Evolutionary conservation across 164 flowering plant genomes (phyloP), one percentile per base, ranked within the genome.

Genomic region (Stephania cephalantha): DNA sequence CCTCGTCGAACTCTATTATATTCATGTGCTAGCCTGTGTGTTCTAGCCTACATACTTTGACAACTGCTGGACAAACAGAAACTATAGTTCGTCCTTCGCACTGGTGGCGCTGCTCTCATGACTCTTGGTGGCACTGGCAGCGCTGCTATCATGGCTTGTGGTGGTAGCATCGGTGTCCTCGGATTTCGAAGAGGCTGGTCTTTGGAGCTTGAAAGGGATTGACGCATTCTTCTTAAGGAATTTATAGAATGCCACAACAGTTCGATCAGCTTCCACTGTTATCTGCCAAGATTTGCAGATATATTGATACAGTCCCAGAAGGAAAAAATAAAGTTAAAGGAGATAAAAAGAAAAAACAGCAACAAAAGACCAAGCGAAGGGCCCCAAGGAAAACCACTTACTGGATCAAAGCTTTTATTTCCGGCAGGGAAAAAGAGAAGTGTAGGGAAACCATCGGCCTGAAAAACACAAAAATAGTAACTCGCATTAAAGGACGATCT

Each of bases 351-450:
- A 12, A 63, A 13, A 8, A 61, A 18, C 9, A 52, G 18, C 77
- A 42, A 8, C 48, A 22, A 5, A 31, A 20, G 46, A 53, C 11
- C 61, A 52, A 5, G 4, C 6, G 3, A 3, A 22, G 25, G 9
- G 6, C 55, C 22, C 64, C 46, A 53, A 52, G 4, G 52, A 70
- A 65, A 20, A 87, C 81, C n/a, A 79, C 96, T 88, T 81, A 94
- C 98, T 1, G 98, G 97, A 76, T 90, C 95, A 76, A 84, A 86
- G 76, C 87, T 94, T 88, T 94, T 94, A 76, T 89, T 92, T 81
- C 97, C 98, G 17, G 98, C 98, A 13, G 97, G 98, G 84, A 87
- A 94, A 85, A 92, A 91, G 22, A 94, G 84, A 77, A 94, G 80
- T 6, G 95, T 90, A 42, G 98, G 96, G 84, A 89, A 94, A 7